Evolutionary conservation across 352 stramenopile genomes (phyloP).

Genomic region (Globisporangium viniferum): DNA sequence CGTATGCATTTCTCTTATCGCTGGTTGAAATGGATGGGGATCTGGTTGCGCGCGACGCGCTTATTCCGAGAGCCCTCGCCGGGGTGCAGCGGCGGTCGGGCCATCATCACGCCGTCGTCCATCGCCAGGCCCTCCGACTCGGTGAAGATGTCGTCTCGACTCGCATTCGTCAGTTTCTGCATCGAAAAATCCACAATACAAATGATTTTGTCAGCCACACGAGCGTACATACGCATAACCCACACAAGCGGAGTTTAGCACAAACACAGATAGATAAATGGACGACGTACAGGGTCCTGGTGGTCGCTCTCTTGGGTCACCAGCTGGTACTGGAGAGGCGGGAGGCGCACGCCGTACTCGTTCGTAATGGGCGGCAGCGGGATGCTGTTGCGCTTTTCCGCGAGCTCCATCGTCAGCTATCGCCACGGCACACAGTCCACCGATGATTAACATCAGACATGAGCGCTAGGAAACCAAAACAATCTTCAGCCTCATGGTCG

Average conservation of each 20-base stretch:
- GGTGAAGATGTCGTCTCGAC: slow-evolving; percentile 9
- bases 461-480: neutral
- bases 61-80: slow-evolving; percentile 74
- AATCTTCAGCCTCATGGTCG: too few species aligned
- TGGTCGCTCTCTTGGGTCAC: slow-evolving; percentile 69
- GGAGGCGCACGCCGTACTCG: slow-evolving; percentile 80
- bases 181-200: neutral
- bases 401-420: slow-evolving; percentile 84
- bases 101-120: slow-evolving; percentile 9
- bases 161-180: slow-evolving; percentile 27
- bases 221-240: neutral
- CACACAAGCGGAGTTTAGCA: neutral
- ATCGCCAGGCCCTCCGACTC: slow-evolving; percentile 18
- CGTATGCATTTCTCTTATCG: neutral
- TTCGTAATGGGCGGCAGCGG: slow-evolving; percentile 74
- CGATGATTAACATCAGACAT: neutral
- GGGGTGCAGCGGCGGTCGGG: slow-evolving; percentile 39
- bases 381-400: slow-evolving; percentile 79
- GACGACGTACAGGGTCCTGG: slow-evolving; percentile 40
- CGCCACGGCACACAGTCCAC: neutral
- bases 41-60: slow-evolving; percentile 58
- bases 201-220: neutral
- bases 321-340: slow-evolving; percentile 65
- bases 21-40: slow-evolving; percentile 60
- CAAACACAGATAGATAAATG: neutral